phyloP scores from a whole-genome alignment of 2,329 filamentous ascomycete genomes.

The Beauveria sp. region DNA sequence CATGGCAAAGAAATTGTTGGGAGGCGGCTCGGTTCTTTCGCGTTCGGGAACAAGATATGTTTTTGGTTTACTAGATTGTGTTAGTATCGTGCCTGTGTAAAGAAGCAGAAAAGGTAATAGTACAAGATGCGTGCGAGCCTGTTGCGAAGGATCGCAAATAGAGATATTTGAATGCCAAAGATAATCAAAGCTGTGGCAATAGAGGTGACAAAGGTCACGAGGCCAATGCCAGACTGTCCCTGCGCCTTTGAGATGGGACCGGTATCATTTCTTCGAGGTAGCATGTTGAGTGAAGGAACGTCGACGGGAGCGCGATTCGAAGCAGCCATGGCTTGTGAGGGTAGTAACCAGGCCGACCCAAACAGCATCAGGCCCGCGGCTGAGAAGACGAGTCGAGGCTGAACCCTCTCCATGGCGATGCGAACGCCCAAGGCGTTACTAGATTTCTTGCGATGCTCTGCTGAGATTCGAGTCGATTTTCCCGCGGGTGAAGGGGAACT shows the following conservation, averaged over 20 bases:
- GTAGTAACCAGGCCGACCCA: neutral
- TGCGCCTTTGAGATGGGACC: neutral
- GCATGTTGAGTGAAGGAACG: neutral
- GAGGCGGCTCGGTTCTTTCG: constrained; percentile 72
- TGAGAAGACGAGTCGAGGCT: neutral
- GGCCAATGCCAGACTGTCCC: constrained; percentile 23
- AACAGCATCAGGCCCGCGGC: neutral
- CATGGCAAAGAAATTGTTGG: constrained; percentile 44
- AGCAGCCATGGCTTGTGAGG: neutral
- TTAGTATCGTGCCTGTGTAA: constrained; percentile 12
- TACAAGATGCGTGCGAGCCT: constrained; percentile 79
- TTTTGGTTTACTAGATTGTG: constrained; percentile 58
- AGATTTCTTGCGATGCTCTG: neutral
- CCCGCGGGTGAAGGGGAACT: neutral
- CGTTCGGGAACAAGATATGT: constrained; percentile 81
- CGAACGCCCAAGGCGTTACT: neutral
- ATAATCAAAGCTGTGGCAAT: constrained; percentile 53
- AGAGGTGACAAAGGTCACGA: constrained; percentile 52
- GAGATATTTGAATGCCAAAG: constrained; percentile 54
- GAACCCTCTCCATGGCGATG: neutral
- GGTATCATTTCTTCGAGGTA: neutral
- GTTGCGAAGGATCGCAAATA: constrained; percentile 72
- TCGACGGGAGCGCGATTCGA: neutral
- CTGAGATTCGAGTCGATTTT: neutral
- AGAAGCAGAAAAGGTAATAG: constrained; percentile 13